A percentile compares a stretch with the other conserved stretches of the same genome.
Conservation (phyloP, 805 yeast species). For the Pichia sporocuriosa region DNA sequence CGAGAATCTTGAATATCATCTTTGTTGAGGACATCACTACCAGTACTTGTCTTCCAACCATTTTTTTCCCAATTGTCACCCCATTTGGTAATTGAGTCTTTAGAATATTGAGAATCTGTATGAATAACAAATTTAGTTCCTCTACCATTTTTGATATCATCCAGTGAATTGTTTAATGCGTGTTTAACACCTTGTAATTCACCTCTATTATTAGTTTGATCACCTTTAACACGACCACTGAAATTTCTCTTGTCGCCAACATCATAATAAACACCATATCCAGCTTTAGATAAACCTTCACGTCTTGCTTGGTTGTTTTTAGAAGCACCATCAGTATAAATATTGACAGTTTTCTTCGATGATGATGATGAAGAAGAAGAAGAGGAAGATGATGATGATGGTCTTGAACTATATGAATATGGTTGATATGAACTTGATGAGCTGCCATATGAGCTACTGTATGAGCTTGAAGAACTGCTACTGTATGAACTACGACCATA, state of each 20-base stretch:
- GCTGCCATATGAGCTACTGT: neutral
- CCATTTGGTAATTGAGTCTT: conserved; percentile 53
- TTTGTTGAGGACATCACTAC: conserved; percentile 41
- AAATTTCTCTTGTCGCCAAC: conserved; percentile 45
- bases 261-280: conserved; percentile 75
- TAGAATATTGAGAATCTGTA: conserved; percentile 69
- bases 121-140: conserved; percentile 34
- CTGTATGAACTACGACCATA: no score
- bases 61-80: conserved; percentile 46
- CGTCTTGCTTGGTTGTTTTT: conserved; percentile 46
- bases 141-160: conserved; percentile 26
- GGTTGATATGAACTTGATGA: neutral
- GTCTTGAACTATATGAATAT: neutral
- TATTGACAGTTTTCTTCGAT: conserved; percentile 9
- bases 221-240: conserved; percentile 43
- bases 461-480: neutral
- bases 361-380: conserved; percentile 6
- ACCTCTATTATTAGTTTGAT: conserved; percentile 74
- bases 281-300: conserved; percentile 37
- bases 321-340: conserved; percentile 79
- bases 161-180: conserved; percentile 41
- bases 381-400: neutral
- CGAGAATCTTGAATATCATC: conserved; percentile 40
- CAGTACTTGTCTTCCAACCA: conserved; percentile 44
- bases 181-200: conserved; percentile 62